Conservation (phyloP, 169 alveolate genomes). For the Cyclospora cayetanensis region DNA sequence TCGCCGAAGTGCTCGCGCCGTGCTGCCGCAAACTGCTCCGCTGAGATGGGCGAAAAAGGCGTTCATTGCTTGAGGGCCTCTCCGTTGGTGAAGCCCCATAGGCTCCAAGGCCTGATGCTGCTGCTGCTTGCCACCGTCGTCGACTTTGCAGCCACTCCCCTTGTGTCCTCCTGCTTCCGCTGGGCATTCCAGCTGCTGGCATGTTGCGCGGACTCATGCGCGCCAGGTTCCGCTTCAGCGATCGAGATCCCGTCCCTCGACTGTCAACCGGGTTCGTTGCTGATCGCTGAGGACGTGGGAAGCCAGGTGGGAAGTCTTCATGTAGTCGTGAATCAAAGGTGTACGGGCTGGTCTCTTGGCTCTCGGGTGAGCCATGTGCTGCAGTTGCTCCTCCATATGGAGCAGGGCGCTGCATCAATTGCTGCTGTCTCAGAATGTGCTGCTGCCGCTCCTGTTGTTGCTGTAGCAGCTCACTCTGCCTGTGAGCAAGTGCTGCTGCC, state of each 20-base stretch:
- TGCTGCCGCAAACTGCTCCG: not conserved
- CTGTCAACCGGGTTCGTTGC: not conserved
- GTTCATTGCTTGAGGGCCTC: not conserved
- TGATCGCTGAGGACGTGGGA: not conserved
- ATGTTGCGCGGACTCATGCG: slow-evolving; percentile 34
- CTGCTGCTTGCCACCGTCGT: slow-evolving; percentile 19
- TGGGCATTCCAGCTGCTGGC: slow-evolving; percentile 61
- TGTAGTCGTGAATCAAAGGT: not conserved
- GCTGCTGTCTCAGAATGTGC: slow-evolving; percentile 41
- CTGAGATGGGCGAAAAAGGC: not conserved
- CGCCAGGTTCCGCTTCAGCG: not conserved
- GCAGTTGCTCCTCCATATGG: not conserved
- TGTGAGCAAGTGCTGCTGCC: slow-evolving; percentile 42
- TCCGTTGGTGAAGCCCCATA: not conserved
- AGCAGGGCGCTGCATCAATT: not conserved
- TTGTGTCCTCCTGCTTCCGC: not conserved
- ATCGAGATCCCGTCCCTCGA: not conserved
- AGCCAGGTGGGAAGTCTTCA: not conserved
- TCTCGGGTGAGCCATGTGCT: not conserved
- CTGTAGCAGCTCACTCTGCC: slow-evolving; percentile 31
- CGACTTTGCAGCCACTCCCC: not conserved
- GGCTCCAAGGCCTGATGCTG: not conserved
- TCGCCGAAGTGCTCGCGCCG: not conserved
- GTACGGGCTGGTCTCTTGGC: slow-evolving; percentile 1
- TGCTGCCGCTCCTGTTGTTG: slow-evolving; percentile 47